Conservation (phyloP, 352 stramenopile genomes). For the Pythium plurisporium region DNA sequence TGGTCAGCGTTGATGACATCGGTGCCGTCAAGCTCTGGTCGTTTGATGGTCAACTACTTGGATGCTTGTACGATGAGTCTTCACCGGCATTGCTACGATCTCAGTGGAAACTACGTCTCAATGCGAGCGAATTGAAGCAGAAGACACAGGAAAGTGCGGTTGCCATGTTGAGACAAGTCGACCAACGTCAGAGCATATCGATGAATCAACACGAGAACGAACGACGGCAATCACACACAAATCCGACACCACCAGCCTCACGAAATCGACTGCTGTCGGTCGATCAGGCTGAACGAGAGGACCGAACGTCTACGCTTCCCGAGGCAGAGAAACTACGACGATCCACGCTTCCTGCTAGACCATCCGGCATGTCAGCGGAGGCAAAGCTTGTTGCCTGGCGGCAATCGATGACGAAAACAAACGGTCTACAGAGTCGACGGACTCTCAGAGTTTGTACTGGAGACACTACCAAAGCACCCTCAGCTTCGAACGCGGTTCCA, state of each 20-base stretch:
- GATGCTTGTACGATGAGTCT: constrained; percentile 13
- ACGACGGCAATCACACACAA: neutral
- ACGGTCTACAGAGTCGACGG: neutral
- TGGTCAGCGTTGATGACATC: constrained; percentile 29
- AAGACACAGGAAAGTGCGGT: constrained; percentile 10
- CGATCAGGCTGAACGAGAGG: neutral
- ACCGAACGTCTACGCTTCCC: neutral
- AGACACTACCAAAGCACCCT: neutral
- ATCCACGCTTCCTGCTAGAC: neutral
- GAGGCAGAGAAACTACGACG: neutral
- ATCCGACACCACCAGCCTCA: neutral
- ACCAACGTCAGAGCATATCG: neutral
- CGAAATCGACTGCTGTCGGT: neutral
- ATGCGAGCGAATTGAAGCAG: constrained; percentile 9
- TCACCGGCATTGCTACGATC: neutral
- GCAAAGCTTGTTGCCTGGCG: constrained; percentile 5
- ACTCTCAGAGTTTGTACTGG: neutral
- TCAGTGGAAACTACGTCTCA: constrained; percentile 10
- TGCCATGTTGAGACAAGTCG: constrained; percentile 13
- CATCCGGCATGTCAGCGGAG: neutral
- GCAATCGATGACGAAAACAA: neutral
- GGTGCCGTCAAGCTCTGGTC: constrained; percentile 34
- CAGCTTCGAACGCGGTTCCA: neutral
- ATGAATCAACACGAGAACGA: neutral
- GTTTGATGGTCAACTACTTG: constrained; percentile 26